These are phyloP conservation scores for Exophiala dermatitidis DNA, from an alignment of 2,329 filamentous ascomycete species.

Conservation along the genomic window DNA sequence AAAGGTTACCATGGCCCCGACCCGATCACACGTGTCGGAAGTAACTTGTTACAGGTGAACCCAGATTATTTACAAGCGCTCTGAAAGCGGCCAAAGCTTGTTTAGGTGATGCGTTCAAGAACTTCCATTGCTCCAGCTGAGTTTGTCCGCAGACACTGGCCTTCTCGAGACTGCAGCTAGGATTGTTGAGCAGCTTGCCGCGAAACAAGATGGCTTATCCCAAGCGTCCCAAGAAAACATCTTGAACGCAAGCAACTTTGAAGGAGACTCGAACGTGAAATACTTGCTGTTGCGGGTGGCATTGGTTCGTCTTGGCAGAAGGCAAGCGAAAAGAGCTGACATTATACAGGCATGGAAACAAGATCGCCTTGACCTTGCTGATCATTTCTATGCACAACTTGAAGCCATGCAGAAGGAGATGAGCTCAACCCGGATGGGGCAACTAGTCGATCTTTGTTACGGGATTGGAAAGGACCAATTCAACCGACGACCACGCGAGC, in stretches of 20 bases:
- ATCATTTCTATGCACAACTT: conserved; percentile 65
- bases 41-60: conserved; percentile 33
- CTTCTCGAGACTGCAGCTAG: conserved; percentile 54
- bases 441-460: conserved; percentile 60
- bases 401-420: conserved; percentile 34
- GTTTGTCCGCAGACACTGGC: conserved; percentile 2
- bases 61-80: conserved; percentile 59
- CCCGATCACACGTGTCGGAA: not conserved
- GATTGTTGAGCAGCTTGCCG: conserved; percentile 58
- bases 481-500: conserved; percentile 44
- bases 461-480: conserved; percentile 61
- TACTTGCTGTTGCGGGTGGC: conserved; percentile 60
- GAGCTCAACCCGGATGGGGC: conserved; percentile 50
- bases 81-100: conserved; percentile 60
- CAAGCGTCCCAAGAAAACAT: not conserved
- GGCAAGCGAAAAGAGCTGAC: not conserved
- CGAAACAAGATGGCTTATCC: conserved; percentile 5
- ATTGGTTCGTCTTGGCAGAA: conserved; percentile 47
- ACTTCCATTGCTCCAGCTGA: conserved; percentile 1
- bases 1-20: conserved; percentile 5
- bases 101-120: conserved; percentile 34
- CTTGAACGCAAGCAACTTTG: conserved; percentile 2
- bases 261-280: conserved; percentile 35
- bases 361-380: conserved; percentile 64
- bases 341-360: conserved; percentile 64